Evolutionary conservation across 2,329 filamentous ascomycete species (phyloP), one percentile per base, ranked within the genome.

Genomic region (Ambrosiella xylebori): DNA sequence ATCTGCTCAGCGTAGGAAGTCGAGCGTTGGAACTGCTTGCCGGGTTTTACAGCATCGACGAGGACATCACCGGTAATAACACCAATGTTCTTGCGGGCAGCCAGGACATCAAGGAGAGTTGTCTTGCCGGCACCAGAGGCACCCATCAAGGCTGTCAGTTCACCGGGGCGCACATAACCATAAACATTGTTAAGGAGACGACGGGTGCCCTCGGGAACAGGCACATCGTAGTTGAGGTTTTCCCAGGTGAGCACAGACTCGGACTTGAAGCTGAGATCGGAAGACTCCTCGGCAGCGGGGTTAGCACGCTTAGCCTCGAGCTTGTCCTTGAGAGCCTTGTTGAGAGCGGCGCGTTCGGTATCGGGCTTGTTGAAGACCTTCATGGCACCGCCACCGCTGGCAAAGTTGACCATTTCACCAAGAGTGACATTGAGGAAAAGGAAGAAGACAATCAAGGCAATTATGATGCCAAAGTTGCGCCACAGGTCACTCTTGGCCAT

Each of bases 41-140:
- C 78, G 0, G 78, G 79, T 63, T 76, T 76, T 47, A 68, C 61
- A 12, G 76, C 78, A 59, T 82, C 79, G 39, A 82, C 76, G 1
- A 81, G 67, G 7, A 82, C 74, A 45, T 79, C 75, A 44, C 79
- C 79, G 0, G 66, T 64, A 44, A 82, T 78, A 1, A 81, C 77
- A 63, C 79, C 80, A 58, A 82, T 79, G 63, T 79, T 81, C 70
- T 81, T 81, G 41, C 80, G 71, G 1, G 74, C 68, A 0, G 78
- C 78, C 40, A 94, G 72, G 0, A 91, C 86, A 64, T 95, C 86
- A 2, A 95, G 73, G 0, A 94, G 73, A 0, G 88, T 94, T 0
- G 88, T 93, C 71, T 95, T 95, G 54, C 88, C 88, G 3, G 88
- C 88, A n/a, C 86, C 86, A 4, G 85, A 88, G 6, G 84, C 82